Conservation (phyloP, 2,329 filamentous ascomycete species). For the Aspergillus ruber region DNA sequence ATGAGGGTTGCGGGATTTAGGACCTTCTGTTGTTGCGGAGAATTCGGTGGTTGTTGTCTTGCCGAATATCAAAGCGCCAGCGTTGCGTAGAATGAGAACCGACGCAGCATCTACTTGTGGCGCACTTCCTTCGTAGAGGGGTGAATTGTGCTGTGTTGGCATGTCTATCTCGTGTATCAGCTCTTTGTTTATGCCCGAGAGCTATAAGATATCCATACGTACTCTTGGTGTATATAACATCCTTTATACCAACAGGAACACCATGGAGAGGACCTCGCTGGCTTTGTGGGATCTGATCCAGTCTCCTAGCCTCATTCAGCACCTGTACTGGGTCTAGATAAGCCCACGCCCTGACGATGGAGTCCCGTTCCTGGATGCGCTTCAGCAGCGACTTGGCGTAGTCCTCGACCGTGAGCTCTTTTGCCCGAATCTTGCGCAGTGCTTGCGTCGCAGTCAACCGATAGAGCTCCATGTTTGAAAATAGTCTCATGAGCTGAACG, state of each 20-base stretch:
- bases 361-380: slow-evolving; percentile 42
- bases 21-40: neutral
- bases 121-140: too few species aligned
- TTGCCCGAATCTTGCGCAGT: slow-evolving; percentile 7
- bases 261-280: slow-evolving; percentile 53
- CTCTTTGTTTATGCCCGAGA: too few species aligned
- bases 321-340: slow-evolving; percentile 44
- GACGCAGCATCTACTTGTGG: too few species aligned
- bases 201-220: too few species aligned
- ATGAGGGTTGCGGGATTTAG: too few species aligned
- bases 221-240: too few species aligned
- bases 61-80: neutral
- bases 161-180: too few species aligned
- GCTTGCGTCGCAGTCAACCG: neutral
- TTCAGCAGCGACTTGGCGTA: slow-evolving; percentile 45
- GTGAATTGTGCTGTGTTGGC: too few species aligned
- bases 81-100: neutral
- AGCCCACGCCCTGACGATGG: slow-evolving; percentile 46
- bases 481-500: too few species aligned
- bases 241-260: slow-evolving; percentile 42
- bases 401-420: slow-evolving; percentile 43
- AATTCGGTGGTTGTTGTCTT: neutral
- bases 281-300: slow-evolving; percentile 45
- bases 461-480: neutral
- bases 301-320: slow-evolving; percentile 38